These are phyloP conservation scores for Saksenaea oblongispora DNA, from an alignment of 371 early-diverging fungal genomes.

Conservation along the genomic window DNA sequence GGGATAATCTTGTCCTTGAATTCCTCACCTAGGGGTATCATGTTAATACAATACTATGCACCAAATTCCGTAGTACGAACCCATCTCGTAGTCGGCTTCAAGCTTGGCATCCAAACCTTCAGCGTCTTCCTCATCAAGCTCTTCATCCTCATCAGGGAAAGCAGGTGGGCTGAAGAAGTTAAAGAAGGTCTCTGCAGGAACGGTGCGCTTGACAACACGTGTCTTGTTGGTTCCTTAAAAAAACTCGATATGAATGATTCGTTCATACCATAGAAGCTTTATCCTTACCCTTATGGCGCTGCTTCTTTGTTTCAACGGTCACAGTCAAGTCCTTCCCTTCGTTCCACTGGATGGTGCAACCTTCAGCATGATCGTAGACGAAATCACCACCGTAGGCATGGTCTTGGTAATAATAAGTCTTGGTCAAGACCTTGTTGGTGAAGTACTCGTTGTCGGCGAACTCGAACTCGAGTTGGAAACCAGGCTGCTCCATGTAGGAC, in stretches of 20 bases:
- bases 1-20: constrained; percentile 96
- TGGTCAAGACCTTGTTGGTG: constrained; percentile 80
- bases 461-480: constrained; percentile 92
- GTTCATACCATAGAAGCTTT: neutral
- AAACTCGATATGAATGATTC: neutral
- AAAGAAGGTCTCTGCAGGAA: constrained; percentile 95
- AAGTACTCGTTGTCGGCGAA: constrained; percentile 91
- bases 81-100: constrained; percentile 93
- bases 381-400: constrained; percentile 74
- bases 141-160: constrained; percentile 74
- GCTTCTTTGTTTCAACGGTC: constrained; percentile 93
- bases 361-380: constrained; percentile 91
- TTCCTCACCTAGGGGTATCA: constrained; percentile 59
- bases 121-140: constrained; percentile 74
- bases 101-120: constrained; percentile 78
- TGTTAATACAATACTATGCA: neutral
- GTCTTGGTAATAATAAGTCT: constrained; percentile 89
- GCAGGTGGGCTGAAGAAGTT: constrained; percentile 87
- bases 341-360: constrained; percentile 91
- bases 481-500: constrained; percentile 81
- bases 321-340: constrained; percentile 92
- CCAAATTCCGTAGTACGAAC: constrained; percentile 24
- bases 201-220: constrained; percentile 93
- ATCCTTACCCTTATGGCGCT: constrained; percentile 87
- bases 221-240: constrained; percentile 87